Base-by-base conservation (phyloP, 306 rosid species). In the Cicer judaicum region DNA sequence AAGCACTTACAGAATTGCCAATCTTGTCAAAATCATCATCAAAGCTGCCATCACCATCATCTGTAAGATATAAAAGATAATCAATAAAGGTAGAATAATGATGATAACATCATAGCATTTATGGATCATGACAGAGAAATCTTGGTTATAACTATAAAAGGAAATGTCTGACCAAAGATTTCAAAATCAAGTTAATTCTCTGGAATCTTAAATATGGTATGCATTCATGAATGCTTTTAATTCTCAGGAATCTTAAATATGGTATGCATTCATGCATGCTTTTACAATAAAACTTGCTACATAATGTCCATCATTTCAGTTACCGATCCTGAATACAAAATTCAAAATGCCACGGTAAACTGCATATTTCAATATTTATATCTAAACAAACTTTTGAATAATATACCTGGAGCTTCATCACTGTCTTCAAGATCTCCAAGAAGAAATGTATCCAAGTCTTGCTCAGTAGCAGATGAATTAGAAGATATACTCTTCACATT, bases 1-100 rank as follows among this genome's bases (percentile, higher is more conserved):
- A 72, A 34, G 47, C 74, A 76, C 93, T 79, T 85, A 95, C 99
- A 42, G 98, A 95, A 85, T 92, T 87, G 52, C 78, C 97, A 73
- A 95, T 95, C 92, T 92, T 92, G 89, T 95, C 99, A 70, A 95
- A 95, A 81, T 95, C 98, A 83, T 95, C 99, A 76, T 83, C 98
- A 62, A 95, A 92, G 90, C 89, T 87, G 36, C 75, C 92, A 68
- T 90, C 95, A 10, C 83, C 97, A 76, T 90, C 99, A 80, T 89
- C 99, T 92, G 86, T 62, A 87, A 86, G 76, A 83, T 42, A 46
- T 48, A 50, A 39, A 78, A 53, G 42, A 52, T 34, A 67, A 73
- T 71, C 73, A 77, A 36, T 64, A 66, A 74, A 76, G 46, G n/a
- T 39, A 41, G 39, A 55, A 48, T 54, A 43, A 69, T 39, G 62